phyloP scores from a whole-genome alignment of 768 basidiomycete species.

The Lanmaoa pseudosensibilis region DNA sequence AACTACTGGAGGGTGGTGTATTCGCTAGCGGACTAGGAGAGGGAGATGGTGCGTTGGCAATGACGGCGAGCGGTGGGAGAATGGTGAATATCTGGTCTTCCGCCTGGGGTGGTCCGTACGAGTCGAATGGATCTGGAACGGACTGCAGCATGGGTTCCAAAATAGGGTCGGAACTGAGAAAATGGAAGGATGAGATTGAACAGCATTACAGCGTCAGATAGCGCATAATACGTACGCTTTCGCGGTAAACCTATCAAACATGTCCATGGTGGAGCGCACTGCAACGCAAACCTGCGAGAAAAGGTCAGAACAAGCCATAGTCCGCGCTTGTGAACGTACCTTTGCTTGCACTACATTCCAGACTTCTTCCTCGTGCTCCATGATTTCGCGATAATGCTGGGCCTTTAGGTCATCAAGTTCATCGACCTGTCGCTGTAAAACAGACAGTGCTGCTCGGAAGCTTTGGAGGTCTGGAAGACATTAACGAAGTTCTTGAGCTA shows the following conservation, averaged over 20 bases:
- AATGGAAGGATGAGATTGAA: conserved; percentile 14
- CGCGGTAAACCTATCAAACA: conserved; percentile 83
- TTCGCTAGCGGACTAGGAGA: conserved; percentile 59
- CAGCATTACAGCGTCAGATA: conserved; percentile 1
- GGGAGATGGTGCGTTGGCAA: conserved; percentile 63
- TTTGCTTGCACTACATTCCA: conserved; percentile 91
- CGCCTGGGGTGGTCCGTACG: conserved; percentile 83
- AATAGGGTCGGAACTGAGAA: conserved; percentile 73
- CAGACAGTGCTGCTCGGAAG: conserved; percentile 78
- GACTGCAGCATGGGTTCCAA: conserved; percentile 90
- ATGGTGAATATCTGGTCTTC: conserved; percentile 94
- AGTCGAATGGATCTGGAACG: conserved; percentile 90
- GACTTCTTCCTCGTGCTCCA: conserved; percentile 93
- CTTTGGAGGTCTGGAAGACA: conserved; percentile 72
- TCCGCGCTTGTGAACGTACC: conserved; percentile 38
- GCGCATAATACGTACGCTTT: conserved; percentile 65
- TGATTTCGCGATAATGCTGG: conserved; percentile 82
- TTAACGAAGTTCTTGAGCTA: conserved; percentile 9
- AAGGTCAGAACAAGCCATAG: conserved; percentile 13
- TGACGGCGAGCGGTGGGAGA: conserved; percentile 77
- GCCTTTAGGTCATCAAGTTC: conserved; percentile 85
- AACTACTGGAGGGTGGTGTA: conserved; percentile 40
- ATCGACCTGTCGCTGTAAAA: conserved; percentile 87
- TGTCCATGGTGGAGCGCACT: conserved; percentile 87
- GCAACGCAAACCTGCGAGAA: conserved; percentile 65